Conservation (phyloP, 805 yeast species). For the Debaryomyces castellii region DNA sequence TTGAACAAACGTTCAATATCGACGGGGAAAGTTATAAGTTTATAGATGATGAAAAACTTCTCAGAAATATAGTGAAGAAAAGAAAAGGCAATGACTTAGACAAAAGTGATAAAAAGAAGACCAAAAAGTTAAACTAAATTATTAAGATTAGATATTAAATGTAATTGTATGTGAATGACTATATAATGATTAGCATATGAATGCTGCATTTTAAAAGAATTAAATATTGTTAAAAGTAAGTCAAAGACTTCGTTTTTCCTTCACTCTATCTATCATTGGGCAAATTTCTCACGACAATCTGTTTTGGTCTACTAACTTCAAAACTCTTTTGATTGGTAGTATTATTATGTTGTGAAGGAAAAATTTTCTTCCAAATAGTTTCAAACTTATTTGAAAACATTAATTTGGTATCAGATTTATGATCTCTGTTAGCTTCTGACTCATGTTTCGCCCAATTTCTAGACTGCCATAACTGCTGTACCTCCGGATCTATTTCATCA, state of each 20-base stretch:
- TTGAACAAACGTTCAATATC: constrained; percentile 22
- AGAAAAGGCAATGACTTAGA: constrained; percentile 21
- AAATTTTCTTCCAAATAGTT: background rate
- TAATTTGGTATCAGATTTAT: background rate
- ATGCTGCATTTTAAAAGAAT: too few relatives aligned
- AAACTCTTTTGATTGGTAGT: constrained; percentile 21
- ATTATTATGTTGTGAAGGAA: background rate
- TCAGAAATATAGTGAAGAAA: constrained; percentile 59
- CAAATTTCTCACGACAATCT: constrained; percentile 14
- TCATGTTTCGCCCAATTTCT: constrained; percentile 22
- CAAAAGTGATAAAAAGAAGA: constrained; percentile 17
- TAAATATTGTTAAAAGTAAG: background rate
- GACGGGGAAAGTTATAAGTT: constrained; percentile 31
- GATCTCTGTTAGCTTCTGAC: background rate
- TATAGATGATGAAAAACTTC: constrained; percentile 59
- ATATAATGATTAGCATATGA: too few relatives aligned
- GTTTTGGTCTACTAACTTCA: constrained; percentile 35
- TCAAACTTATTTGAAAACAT: background rate
- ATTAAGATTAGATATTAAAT: background rate
- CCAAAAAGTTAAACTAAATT: constrained; percentile 10
- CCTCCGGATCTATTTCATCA: constrained; percentile 50
- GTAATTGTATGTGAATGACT: background rate
- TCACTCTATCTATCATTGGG: too few relatives aligned
- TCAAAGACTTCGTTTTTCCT: too few relatives aligned
- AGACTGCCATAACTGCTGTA: constrained; percentile 51